phyloP scores from a whole-genome alignment of 306 rosid species.

The Mimosa bimucronata region DNA sequence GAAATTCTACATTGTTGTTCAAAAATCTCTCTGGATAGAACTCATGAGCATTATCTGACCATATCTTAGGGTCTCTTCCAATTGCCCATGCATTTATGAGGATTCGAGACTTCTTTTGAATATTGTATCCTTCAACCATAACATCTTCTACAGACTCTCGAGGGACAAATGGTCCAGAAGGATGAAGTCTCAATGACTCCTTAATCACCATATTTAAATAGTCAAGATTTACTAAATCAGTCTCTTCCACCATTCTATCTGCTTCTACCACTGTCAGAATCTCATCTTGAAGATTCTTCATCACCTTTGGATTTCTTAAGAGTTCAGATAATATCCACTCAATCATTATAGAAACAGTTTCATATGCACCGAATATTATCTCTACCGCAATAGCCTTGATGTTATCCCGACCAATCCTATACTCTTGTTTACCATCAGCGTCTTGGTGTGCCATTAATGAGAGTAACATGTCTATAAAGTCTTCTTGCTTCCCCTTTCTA shows the following conservation, averaged over 20 bases:
- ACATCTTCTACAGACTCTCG: conserved; percentile 25
- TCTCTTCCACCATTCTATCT: conserved; percentile 40
- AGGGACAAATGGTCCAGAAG: conserved; percentile 17
- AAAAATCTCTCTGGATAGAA: conserved; percentile 45
- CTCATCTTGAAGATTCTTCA: conserved; percentile 45
- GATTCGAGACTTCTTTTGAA: conserved; percentile 32
- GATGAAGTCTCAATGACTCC: conserved; percentile 43
- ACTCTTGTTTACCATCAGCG: conserved; percentile 22
- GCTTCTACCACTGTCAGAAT: conserved; percentile 32
- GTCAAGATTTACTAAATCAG: conserved; percentile 34
- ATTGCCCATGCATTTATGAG: conserved; percentile 42
- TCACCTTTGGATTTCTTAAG: conserved; percentile 40
- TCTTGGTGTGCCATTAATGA: conserved; percentile 26
- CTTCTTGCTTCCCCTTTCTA: not conserved
- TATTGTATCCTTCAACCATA: conserved; percentile 31
- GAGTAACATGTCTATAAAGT: conserved; percentile 41
- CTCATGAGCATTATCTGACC: conserved; percentile 41
- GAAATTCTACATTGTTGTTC: not conserved
- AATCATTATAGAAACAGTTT: not conserved
- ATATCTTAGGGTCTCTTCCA: conserved; percentile 30
- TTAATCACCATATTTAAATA: conserved; percentile 45
- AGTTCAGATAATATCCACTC: conserved; percentile 52
- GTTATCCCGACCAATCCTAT: conserved; percentile 13
- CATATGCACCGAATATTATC: conserved; percentile 36
- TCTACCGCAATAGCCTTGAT: conserved; percentile 48